A percentile compares a stretch with the other conserved stretches of the same genome.
Conservation (phyloP, 2,329 filamentous ascomycete species). For the Plenodomus lindquistii region DNA sequence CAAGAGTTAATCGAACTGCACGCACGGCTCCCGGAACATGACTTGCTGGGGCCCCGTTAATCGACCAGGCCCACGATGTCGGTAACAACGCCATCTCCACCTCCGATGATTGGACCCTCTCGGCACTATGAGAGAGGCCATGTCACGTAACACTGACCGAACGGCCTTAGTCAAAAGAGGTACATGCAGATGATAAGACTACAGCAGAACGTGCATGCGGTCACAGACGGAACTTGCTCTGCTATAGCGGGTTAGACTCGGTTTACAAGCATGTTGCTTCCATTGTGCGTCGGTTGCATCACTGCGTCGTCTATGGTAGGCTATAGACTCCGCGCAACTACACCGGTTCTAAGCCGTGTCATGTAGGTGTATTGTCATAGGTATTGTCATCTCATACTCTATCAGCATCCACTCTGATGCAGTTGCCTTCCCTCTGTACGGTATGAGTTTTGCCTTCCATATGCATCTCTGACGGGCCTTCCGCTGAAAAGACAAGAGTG, state of each 20-base stretch:
- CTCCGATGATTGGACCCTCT: conserved; percentile 11
- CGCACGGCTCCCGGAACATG: not conserved
- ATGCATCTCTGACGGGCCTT: not conserved
- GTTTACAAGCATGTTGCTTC: conserved; percentile 24
- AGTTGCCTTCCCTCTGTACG: conserved; percentile 8
- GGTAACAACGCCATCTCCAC: conserved; percentile 11
- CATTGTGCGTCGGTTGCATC: conserved; percentile 19
- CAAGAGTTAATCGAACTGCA: not conserved
- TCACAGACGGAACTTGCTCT: conserved; percentile 13
- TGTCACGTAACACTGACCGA: conserved; percentile 37
- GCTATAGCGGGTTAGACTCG: conserved; percentile 22
- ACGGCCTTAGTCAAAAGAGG: conserved; percentile 38
- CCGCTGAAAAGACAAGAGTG: not conserved
- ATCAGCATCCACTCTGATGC: conserved; percentile 12
- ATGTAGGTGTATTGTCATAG: conserved; percentile 21
- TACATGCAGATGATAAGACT: conserved; percentile 41
- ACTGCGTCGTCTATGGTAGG: conserved; percentile 10
- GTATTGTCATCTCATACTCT: conserved; percentile 30
- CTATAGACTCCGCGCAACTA: conserved; percentile 13
- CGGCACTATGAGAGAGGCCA: conserved; percentile 14
- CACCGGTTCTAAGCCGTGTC: conserved; percentile 23
- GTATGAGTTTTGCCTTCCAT: conserved; percentile 6
- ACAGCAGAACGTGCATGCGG: conserved; percentile 21
- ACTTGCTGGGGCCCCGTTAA: not conserved
- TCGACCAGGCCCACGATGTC: conserved; percentile 2